Base-by-base conservation (phyloP, 192 early-diverging fungal species). In the Coemansia sp. region DNA sequence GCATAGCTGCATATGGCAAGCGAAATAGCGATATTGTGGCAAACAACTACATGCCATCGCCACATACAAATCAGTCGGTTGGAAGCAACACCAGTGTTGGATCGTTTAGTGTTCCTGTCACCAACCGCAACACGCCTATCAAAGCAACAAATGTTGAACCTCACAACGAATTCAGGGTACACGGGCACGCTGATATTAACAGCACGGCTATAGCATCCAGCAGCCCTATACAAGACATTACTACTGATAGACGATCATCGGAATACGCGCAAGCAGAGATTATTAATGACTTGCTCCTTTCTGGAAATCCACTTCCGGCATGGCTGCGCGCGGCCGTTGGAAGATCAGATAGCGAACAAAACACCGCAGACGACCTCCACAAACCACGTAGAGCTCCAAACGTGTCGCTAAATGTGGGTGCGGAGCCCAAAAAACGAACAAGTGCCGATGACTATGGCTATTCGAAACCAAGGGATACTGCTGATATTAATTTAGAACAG, bases 261-360 rank as follows among this genome's bases (percentile, higher is more conserved):
- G 41, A 20, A 43, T 12, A 38, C 55, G 41, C 45, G 8, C 53
- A 21, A 30, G 72, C 62, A 0, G 72, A 75, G 56, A 67, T 67
- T 26, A 69, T 75, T 35, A 75, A 75, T 21, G 56, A 59, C 63
- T 70, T 76, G 16, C 60, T 76, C 8, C 64, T 69, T 9, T 76
- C 73, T n/a, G 73, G 67, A 20, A 62, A 76, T 44, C 73, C 73
- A 11, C 68, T 76, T 23, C 73, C 73, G 24, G 68, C 68, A 6
- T 76, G 73, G 73, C 53, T 76, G 39, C 58, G 73, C 10, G 68
- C 70, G 12, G 73, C 73, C 8, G 68, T 66, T 11, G 66, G 43
- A 35, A 23, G 38, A 38, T 45, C 53, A 33, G 53, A 49, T 20
- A 49, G n/a, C 4, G 46, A 64, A 16, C 63, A 49, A 38, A 20